A percentile compares a stretch with the other conserved stretches of the same genome.
phyloP scores from a whole-genome alignment of 306 rosid genomes.

The Dalbergia cochinchinensis region DNA sequence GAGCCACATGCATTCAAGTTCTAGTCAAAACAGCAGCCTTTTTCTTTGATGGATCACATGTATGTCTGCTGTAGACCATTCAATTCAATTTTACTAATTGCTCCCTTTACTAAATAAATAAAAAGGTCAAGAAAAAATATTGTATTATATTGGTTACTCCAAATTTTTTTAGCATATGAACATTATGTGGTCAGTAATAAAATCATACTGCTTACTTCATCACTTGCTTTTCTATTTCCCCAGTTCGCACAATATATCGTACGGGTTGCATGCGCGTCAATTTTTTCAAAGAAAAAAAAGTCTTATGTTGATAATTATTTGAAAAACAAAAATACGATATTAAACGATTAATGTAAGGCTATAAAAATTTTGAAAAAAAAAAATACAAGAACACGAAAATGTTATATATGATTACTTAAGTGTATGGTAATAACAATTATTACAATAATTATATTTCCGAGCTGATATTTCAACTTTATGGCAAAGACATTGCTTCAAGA shows the following conservation, averaged over 20 bases:
- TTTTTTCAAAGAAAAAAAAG: no score
- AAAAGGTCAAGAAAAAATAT: not conserved
- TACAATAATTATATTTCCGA: not conserved
- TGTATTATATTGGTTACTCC: not conserved
- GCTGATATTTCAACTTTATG: conserved; percentile 7
- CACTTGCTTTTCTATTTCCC: no score
- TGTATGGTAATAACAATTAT: not conserved
- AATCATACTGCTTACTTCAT: no score
- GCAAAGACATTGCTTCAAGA: conserved; percentile 46
- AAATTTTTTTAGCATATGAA: not conserved
- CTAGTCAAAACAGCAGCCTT: conserved; percentile 30
- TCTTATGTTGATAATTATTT: no score
- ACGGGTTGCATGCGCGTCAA: no score
- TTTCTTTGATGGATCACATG: not conserved
- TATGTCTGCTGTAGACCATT: conserved; percentile 29
- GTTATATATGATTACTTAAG: not conserved
- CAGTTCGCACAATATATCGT: no score
- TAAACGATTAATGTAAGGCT: no score
- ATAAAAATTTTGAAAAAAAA: not conserved
- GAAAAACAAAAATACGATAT: no score
- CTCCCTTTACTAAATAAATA: not conserved
- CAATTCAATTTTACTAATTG: not conserved
- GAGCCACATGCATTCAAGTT: conserved; percentile 10
- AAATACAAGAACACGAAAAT: not conserved
- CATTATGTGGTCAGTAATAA: not conserved